Base-by-base conservation (phyloP, 2,329 filamentous ascomycete species). In the Claviceps fusiformis region DNA sequence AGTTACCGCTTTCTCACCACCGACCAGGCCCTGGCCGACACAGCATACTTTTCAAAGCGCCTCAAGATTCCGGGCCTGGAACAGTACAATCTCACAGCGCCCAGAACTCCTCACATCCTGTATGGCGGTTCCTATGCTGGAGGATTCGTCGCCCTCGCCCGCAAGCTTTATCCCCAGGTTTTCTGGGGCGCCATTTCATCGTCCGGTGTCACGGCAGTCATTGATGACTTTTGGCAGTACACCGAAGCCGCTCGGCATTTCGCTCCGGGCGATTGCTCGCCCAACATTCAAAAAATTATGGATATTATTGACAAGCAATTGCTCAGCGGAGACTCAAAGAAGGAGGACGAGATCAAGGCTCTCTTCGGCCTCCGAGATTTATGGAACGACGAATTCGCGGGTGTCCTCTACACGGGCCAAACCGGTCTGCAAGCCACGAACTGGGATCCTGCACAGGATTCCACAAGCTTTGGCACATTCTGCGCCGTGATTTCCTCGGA, bases 51-150 rank as follows among this genome's bases (percentile, higher is more conserved):
- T 69, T 87, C 88, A 0, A 70, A 80, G 58, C 78, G 93, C 60
- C 76, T 90, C 45, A 73, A 81, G 52, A 90, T 91, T 58, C 74
- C 80, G 0, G 87, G 87, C 0, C 69, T 90, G 5, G 83, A 87
- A 63, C 69, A 87, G 58, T 63, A 78, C 29, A 77, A 89, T 59
- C 70, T 93, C 43, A 88, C 80, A 0, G 79, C 87, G 0, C 71
- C 79, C 0, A 75, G 73, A 3, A 82, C 81, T 0, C 80, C 89
- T 0, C 93, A 85, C 71, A 84, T 95, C 56, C 81, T 82, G 0
- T 95, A 95, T 58, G 89, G 89, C 1, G 89, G 89, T 1, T 90
- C 86, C 0, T 95, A 95, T 63, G 87, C 89, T 0, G 89, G 89
- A 2, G 85, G 83, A 0, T 86, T 91, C 60, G 86, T 83, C 10